phyloP scores from a whole-genome alignment of 179 eudicot genomes.

The Carnegiea gigantea region DNA sequence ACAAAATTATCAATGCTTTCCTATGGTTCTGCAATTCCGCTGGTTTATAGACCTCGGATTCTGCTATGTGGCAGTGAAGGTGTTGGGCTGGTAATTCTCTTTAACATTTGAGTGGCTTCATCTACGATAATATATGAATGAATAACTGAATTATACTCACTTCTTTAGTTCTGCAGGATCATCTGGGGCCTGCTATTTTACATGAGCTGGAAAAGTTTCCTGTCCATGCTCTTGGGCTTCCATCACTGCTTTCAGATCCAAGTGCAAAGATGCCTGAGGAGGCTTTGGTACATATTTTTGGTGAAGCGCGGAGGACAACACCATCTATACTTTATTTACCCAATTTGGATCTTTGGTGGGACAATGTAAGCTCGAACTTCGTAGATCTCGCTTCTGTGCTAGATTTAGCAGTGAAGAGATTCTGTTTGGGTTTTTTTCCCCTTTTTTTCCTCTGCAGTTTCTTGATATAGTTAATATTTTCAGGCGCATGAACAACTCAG shows the following conservation, averaged over 20 bases:
- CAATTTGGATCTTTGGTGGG: constrained; percentile 94
- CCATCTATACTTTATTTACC: constrained; percentile 93
- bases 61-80: constrained; percentile 76
- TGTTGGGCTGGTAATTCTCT: constrained; percentile 82
- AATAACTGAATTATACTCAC: constrained; percentile 40
- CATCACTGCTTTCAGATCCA: constrained; percentile 98
- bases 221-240: constrained; percentile 95
- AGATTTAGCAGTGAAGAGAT: not conserved
- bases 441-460: not conserved
- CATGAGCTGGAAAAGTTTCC: constrained; percentile 99
- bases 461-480: constrained; percentile 21
- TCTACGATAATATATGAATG: constrained; percentile 15
- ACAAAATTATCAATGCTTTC: constrained; percentile 77
- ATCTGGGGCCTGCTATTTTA: constrained; percentile 93
- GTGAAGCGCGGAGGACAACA: constrained; percentile 97
- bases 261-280: constrained; percentile 99
- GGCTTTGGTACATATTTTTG: constrained; percentile 93
- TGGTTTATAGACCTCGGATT: constrained; percentile 92
- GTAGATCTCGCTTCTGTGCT: not conserved
- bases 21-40: constrained; percentile 84
- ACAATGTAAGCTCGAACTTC: constrained; percentile 58
- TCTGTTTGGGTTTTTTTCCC: not conserved
- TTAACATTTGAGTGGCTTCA: not conserved
- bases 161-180: constrained; percentile 75
- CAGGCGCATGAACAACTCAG: constrained; percentile 97